phyloP scores from a whole-genome alignment of 345 rosid species.

The Eucalyptus globulus region DNA sequence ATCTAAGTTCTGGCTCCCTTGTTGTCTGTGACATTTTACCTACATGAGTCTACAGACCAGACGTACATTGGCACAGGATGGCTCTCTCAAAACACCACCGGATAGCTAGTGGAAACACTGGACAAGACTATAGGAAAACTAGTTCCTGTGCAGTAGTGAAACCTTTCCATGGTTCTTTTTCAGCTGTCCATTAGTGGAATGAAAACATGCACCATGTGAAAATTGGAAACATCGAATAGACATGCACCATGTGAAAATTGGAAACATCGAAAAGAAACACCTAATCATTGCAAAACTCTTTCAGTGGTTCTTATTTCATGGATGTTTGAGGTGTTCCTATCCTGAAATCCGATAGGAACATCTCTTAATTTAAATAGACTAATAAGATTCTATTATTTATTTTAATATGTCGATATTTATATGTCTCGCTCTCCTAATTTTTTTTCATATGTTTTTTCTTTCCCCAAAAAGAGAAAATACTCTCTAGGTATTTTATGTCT shows the following conservation, averaged over 20 bases:
- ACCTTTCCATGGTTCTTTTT: background rate
- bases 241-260: background rate
- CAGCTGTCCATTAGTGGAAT: background rate
- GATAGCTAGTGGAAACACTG: background rate
- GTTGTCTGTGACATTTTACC: background rate
- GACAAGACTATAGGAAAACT: no score
- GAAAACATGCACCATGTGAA: no score
- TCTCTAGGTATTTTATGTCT: no score
- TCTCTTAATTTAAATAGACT: no score
- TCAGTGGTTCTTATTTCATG: background rate
- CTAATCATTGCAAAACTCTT: background rate
- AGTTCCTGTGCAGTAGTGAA: background rate
- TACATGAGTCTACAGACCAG: background rate
- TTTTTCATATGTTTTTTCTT: no score
- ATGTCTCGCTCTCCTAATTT: rapidly evolving
- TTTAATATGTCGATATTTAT: no score
- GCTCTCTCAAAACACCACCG: background rate
- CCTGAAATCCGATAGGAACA: no score
- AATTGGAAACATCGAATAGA: no score
- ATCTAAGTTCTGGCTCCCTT: background rate
- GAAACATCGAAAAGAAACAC: background rate
- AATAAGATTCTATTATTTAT: no score
- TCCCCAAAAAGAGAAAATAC: no score
- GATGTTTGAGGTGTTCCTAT: no score
- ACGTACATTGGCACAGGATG: background rate